A percentile compares a stretch with the other conserved stretches of the same genome.
Evolutionary conservation across 1,284 basidiomycete genomes (phyloP).

Genomic region (Stygiomarasmius scandens): DNA sequence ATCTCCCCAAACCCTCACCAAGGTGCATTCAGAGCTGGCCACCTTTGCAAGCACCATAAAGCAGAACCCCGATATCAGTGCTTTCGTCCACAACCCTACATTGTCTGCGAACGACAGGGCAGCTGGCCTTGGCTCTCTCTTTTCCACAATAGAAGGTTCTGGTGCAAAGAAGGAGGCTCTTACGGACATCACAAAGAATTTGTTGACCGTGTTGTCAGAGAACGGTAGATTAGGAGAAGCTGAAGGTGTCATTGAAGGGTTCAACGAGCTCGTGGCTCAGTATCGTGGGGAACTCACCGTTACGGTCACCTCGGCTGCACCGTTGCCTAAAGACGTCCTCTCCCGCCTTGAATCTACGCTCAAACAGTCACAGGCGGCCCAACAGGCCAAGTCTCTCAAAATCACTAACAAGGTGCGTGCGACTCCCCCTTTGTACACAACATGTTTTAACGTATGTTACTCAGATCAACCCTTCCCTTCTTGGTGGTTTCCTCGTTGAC

Average conservation of each 20-base stretch:
- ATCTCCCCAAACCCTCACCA: constrained; percentile 76
- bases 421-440: constrained; percentile 5
- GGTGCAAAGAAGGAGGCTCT: constrained; percentile 71
- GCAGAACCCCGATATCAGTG: constrained; percentile 61
- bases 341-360: constrained; percentile 80
- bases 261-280: constrained; percentile 87
- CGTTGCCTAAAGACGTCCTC: constrained; percentile 76
- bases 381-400: constrained; percentile 84
- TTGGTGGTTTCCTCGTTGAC: constrained; percentile 93
- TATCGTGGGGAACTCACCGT: constrained; percentile 95
- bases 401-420: constrained; percentile 80
- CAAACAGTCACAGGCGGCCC: constrained; percentile 83
- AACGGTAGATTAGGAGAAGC: constrained; percentile 91
- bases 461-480: constrained; percentile 84
- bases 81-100: constrained; percentile 88
- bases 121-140: constrained; percentile 71
- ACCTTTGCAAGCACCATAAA: constrained; percentile 70
- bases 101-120: constrained; percentile 80
- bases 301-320: constrained; percentile 85
- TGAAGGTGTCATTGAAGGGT: constrained; percentile 87
- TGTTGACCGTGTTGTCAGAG: constrained; percentile 89
- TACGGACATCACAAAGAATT: constrained; percentile 90
- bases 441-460: constrained; percentile 14
- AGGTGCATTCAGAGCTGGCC: constrained; percentile 84
- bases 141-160: constrained; percentile 57